Base-by-base conservation (phyloP, 2,329 filamentous ascomycete genomes). In the Chaetomium sp. region DNA sequence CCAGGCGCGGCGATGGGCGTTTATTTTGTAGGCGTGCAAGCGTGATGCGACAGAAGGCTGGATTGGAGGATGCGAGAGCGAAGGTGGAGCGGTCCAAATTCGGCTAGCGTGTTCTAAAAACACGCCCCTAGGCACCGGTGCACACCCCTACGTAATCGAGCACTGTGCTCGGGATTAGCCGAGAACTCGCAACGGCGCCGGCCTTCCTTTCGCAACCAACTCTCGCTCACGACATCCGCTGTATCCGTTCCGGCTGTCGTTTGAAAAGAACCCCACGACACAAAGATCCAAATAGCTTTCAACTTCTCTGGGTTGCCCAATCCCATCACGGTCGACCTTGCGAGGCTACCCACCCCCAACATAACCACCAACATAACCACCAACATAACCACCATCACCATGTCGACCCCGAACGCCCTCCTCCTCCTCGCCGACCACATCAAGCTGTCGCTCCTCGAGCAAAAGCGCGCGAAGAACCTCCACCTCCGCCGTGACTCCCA, bases 351-450 rank as follows among this genome's bases (percentile, higher is more conserved):
- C 19, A n/a, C 14, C 11, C 45, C 34, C n/a, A 7, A 35, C 34
- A 35, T 33, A 37, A 46, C 19, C 42, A 42, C 10, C 53, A 34
- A 46, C 38, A n/a, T n/a, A n/a, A n/a, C 14, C 11, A 33, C 34
- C n/a, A 7, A 35, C 34, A 35, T 33, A 37, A 46, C 19, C 42
- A 42, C 10, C 53, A 34, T 47, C 38, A n/a, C n/a, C n/a, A 81
- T 81, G 79, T 74, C 78, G 60, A 85, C 79, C 64, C 73, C 80
- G 41, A 85, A 84, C 67, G 91, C 96, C 72, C 86, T 97, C 63
- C 90, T 91, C 70, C 86, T 97, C 53, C 84, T 97, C 56, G 90
- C 91, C 67, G 94, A 99, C 74, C 92, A 97, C 73, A 89, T 97
- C 78, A 96, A 97, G 74, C 83, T 97, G 59, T 96, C 91, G 11